Evolutionary conservation across 805 yeast genomes (phyloP).

Genomic region (Candida patagonica): DNA sequence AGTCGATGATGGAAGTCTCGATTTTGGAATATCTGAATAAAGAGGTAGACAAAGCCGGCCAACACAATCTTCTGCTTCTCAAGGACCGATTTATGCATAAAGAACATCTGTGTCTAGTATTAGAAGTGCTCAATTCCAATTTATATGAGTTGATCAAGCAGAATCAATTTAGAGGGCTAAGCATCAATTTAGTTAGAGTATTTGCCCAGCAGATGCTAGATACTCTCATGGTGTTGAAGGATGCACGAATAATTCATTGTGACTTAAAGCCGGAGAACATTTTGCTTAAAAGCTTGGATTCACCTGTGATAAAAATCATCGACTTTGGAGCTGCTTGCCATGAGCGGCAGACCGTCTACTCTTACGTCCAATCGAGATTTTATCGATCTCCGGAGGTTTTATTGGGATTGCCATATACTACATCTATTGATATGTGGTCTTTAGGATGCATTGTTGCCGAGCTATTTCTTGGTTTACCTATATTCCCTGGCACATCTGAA

Average conservation of each 20-base stretch:
- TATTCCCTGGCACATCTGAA: conserved; percentile 92
- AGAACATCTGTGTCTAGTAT: conserved; percentile 86
- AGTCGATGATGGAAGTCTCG: conserved; percentile 82
- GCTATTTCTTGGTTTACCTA: conserved; percentile 79
- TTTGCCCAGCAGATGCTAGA: conserved; percentile 77
- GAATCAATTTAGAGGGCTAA: conserved; percentile 86
- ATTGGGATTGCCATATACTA: conserved; percentile 82
- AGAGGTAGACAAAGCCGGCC: conserved; percentile 57
- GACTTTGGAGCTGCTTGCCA: conserved; percentile 97
- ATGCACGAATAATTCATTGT: conserved; percentile 82
- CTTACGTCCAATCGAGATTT: conserved; percentile 87
- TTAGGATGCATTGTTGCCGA: conserved; percentile 90
- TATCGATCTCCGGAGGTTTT: conserved; percentile 94
- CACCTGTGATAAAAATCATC: conserved; percentile 81
- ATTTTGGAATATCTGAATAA: conserved; percentile 73
- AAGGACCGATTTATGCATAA: conserved; percentile 87
- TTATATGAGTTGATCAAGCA: conserved; percentile 85
- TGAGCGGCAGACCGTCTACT: conserved; percentile 78
- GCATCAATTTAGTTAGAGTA: conserved; percentile 65
- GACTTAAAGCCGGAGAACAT: conserved; percentile 96
- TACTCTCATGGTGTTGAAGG: conserved; percentile 70
- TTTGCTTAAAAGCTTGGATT: conserved; percentile 65
- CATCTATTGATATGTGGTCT: conserved; percentile 97
- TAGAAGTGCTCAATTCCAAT: conserved; percentile 81
- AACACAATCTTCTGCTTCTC: conserved; percentile 66